Conservation (phyloP, 805 yeast species). For the Candida lessepsii region DNA sequence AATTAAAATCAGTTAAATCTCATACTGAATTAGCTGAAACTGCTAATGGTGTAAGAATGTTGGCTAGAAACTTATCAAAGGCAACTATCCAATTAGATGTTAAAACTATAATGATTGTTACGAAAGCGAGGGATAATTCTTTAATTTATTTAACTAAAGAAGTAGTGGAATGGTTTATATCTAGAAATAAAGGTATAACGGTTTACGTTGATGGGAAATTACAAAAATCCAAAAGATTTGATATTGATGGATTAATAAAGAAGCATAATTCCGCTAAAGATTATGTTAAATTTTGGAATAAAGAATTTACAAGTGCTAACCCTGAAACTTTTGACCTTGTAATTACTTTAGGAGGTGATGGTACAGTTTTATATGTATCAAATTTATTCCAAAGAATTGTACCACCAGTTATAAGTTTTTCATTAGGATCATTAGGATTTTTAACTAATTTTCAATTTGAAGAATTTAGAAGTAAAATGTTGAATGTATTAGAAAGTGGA, state of each 20-base stretch:
- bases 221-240: slow-evolving; percentile 61
- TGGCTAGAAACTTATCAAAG: slow-evolving; percentile 67
- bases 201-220: slow-evolving; percentile 78
- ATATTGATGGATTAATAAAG: slow-evolving; percentile 49
- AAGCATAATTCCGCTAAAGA: slow-evolving; percentile 47
- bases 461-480: slow-evolving; percentile 59
- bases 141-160: slow-evolving; percentile 74
- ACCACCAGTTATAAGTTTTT: slow-evolving; percentile 47
- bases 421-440: slow-evolving; percentile 44
- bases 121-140: slow-evolving; percentile 86
- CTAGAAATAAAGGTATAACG: slow-evolving; percentile 31
- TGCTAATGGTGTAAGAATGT: slow-evolving; percentile 74
- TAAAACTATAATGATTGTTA: slow-evolving; percentile 72
- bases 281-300: slow-evolving; percentile 67
- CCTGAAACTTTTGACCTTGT: slow-evolving; percentile 45
- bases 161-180: slow-evolving; percentile 72
- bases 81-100: slow-evolving; percentile 73
- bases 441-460: slow-evolving; percentile 79
- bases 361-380: slow-evolving; percentile 44
- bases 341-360: slow-evolving; percentile 47
- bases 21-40: slow-evolving; percentile 78
- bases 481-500: slow-evolving; percentile 62
- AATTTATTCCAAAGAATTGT: slow-evolving; percentile 44
- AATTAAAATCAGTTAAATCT: slow-evolving; percentile 55
- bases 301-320: slow-evolving; percentile 46